These are phyloP conservation scores for Flaveria sonorensis DNA, from an alignment of 129 eudicot genomes.

Conservation along the genomic window DNA sequence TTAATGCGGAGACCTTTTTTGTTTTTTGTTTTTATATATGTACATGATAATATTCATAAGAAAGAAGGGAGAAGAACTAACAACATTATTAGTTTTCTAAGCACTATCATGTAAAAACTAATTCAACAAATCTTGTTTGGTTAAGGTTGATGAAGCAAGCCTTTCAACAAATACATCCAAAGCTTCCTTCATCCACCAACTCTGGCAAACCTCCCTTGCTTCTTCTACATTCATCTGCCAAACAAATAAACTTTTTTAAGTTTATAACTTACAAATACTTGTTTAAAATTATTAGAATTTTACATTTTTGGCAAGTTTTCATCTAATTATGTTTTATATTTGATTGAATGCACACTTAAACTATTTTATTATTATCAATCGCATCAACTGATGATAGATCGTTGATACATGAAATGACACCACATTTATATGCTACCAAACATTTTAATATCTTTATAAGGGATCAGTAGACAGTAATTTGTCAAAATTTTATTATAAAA, in stretches of 20 bases:
- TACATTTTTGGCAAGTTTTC: too few relatives aligned
- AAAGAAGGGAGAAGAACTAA: background rate
- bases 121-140: slow-evolving; percentile 32
- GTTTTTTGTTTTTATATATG: slow-evolving; percentile 5
- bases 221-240: slow-evolving; percentile 64
- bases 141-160: slow-evolving; percentile 34
- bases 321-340: too few relatives aligned
- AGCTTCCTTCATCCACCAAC: slow-evolving; percentile 92
- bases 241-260: background rate
- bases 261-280: background rate
- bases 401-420: too few relatives aligned
- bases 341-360: background rate
- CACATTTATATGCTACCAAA: too few relatives aligned
- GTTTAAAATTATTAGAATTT: too few relatives aligned
- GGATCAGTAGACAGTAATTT: too few relatives aligned
- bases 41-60: slow-evolving; percentile 7
- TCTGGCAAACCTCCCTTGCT: slow-evolving; percentile 76
- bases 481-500: too few relatives aligned
- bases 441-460: too few relatives aligned
- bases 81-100: background rate
- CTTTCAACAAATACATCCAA: slow-evolving; percentile 68
- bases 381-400: too few relatives aligned
- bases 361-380: too few relatives aligned
- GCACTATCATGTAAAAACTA: background rate
- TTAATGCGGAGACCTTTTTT: background rate